Evolutionary conservation across 805 yeast genomes (phyloP).

Genomic region (Soucietia sequanensis): DNA sequence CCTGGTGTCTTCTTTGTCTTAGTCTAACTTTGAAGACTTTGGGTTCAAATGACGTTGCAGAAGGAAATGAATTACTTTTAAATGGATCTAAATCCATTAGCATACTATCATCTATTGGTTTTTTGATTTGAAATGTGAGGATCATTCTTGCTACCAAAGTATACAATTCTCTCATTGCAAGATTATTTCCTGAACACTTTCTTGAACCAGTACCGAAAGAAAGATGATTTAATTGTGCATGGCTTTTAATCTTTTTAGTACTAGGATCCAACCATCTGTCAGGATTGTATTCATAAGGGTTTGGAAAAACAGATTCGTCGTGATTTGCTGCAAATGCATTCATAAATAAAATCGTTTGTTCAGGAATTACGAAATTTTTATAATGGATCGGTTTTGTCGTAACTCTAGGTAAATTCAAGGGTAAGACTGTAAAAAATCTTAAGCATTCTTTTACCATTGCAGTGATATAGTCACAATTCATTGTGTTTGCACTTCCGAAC

Average conservation of each 20-base stretch:
- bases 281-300: conserved; percentile 52
- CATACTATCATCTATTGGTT: conserved; percentile 30
- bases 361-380: conserved; percentile 46
- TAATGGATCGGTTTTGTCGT: conserved; percentile 52
- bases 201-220: conserved; percentile 72
- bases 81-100: conserved; percentile 53
- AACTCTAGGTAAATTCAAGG: conserved; percentile 62
- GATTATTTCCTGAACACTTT: conserved; percentile 66
- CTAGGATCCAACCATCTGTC: conserved; percentile 46
- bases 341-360: conserved; percentile 57
- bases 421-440: conserved; percentile 63
- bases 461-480: conserved; percentile 46
- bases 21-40: conserved; percentile 30
- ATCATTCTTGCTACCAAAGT: conserved; percentile 53
- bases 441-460: conserved; percentile 66
- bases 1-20: conserved; percentile 17
- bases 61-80: conserved; percentile 48
- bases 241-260: conserved; percentile 12
- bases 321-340: conserved; percentile 72
- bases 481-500: conserved; percentile 20
- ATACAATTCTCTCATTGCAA: conserved; percentile 68
- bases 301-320: conserved; percentile 43
- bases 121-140: conserved; percentile 47
- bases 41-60: conserved; percentile 66
- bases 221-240: conserved; percentile 35